A percentile compares a stretch with the other conserved stretches of the same genome.
Conservation (phyloP, 257 asterid genomes). For the Solanum chmielewskii region DNA sequence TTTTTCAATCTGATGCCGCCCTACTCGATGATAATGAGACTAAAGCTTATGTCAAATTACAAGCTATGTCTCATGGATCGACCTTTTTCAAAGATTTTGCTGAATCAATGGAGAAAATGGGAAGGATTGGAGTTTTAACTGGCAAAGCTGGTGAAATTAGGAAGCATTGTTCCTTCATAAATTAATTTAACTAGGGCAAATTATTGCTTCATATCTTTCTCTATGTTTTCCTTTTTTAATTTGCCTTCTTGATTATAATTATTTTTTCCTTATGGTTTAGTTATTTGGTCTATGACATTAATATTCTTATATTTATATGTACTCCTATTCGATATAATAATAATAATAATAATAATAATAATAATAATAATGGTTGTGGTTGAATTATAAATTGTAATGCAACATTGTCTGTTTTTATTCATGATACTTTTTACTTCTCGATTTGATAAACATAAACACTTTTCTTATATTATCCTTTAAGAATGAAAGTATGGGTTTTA, state of each 20-base stretch:
- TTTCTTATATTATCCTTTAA: neutral
- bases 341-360: neutral
- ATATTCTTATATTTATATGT: neutral
- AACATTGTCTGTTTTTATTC: neutral
- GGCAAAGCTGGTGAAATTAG: neutral
- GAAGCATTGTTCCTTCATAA: neutral
- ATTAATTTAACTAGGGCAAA: neutral
- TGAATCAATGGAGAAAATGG: neutral
- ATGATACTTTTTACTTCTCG: neutral
- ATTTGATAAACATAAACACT: neutral
- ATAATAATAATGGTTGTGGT: neutral
- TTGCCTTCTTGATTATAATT: neutral
- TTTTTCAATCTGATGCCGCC: constrained; percentile 3
- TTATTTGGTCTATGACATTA: neutral
- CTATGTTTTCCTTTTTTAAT: neutral
- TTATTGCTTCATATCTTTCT: neutral
- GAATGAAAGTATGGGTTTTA: no score
- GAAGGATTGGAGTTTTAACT: neutral
- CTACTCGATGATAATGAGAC: neutral
- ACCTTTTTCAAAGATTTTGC: neutral
- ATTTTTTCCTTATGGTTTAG: neutral
- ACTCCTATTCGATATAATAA: neutral
- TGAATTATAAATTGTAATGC: neutral
- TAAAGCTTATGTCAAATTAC: neutral
- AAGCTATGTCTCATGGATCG: neutral